A percentile compares a stretch with the other conserved stretches of the same genome.
These are phyloP conservation scores for Pestalotiopsis fici DNA, from an alignment of 2,329 filamentous ascomycete genomes.

Conservation along the genomic window DNA sequence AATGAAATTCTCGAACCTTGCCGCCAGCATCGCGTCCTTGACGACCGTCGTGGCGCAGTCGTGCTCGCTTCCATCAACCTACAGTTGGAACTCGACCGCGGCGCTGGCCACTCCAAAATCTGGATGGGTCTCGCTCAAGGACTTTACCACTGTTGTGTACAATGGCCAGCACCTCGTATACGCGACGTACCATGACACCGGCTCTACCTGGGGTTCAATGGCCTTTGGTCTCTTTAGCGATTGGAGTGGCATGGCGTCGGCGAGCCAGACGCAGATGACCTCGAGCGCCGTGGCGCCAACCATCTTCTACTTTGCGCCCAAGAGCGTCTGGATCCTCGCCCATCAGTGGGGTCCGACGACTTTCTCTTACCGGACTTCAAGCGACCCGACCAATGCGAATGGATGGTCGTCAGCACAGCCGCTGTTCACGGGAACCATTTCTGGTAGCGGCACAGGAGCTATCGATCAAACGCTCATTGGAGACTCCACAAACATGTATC, in stretches of 20 bases:
- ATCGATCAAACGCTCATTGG: conserved; percentile 68
- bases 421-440: conserved; percentile 58
- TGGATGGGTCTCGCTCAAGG: conserved; percentile 52
- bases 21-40: neutral
- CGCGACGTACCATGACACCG: conserved; percentile 46
- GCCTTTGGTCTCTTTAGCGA: conserved; percentile 55
- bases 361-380: conserved; percentile 63
- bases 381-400: conserved; percentile 56
- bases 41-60: conserved; percentile 18
- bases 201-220: conserved; percentile 55
- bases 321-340: conserved; percentile 64
- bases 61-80: conserved; percentile 56
- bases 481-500: conserved; percentile 62
- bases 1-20: neutral
- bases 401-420: conserved; percentile 55
- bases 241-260: conserved; percentile 52
- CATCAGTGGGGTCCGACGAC: conserved; percentile 63
- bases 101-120: conserved; percentile 43
- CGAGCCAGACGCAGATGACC: conserved; percentile 53
- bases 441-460: conserved; percentile 48
- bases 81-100: conserved; percentile 55
- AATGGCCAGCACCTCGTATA: conserved; percentile 64
- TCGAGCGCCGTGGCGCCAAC: conserved; percentile 56
- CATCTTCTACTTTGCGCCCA: conserved; percentile 63
- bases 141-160: conserved; percentile 58